phyloP scores from a whole-genome alignment of 306 rosid species.

The Prunus dulcis region DNA sequence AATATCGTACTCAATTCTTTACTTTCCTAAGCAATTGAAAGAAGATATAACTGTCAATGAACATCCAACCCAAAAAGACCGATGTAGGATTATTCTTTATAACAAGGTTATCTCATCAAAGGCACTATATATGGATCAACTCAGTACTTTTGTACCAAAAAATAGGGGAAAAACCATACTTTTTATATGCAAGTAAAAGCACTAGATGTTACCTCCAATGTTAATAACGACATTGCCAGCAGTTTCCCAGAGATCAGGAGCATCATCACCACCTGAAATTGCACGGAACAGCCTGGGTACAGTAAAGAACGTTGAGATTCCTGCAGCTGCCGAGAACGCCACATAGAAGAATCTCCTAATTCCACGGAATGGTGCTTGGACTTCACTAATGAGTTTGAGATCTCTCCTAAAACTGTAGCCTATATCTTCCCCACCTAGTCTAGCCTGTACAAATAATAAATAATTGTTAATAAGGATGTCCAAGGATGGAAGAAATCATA shows the following conservation, averaged over 20 bases:
- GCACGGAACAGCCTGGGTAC: constrained; percentile 69
- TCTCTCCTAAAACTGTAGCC: constrained; percentile 95
- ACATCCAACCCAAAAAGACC: background rate
- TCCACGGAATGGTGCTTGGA: constrained; percentile 98
- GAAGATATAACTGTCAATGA: background rate
- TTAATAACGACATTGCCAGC: constrained; percentile 88
- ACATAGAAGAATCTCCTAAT: constrained; percentile 81
- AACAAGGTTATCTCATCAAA: background rate
- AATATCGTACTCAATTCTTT: background rate
- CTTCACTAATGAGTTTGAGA: constrained; percentile 97
- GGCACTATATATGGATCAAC: background rate
- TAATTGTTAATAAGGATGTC: background rate
- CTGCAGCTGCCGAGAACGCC: constrained; percentile 86
- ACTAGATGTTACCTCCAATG: constrained; percentile 65
- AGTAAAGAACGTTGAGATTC: constrained; percentile 72
- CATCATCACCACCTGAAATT: constrained; percentile 69
- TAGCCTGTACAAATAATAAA: constrained; percentile 59
- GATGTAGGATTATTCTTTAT: constrained; percentile 4
- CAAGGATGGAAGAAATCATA: constrained; percentile 11
- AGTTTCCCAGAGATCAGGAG: constrained; percentile 84
- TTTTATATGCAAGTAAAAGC: constrained; percentile 18
- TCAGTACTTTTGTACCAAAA: constrained; percentile 5
- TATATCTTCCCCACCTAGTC: constrained; percentile 91
- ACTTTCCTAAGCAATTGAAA: background rate
- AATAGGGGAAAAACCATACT: background rate